phyloP scores from a whole-genome alignment of 78 protist species.

The Mastigamoeba balamuthi region DNA sequence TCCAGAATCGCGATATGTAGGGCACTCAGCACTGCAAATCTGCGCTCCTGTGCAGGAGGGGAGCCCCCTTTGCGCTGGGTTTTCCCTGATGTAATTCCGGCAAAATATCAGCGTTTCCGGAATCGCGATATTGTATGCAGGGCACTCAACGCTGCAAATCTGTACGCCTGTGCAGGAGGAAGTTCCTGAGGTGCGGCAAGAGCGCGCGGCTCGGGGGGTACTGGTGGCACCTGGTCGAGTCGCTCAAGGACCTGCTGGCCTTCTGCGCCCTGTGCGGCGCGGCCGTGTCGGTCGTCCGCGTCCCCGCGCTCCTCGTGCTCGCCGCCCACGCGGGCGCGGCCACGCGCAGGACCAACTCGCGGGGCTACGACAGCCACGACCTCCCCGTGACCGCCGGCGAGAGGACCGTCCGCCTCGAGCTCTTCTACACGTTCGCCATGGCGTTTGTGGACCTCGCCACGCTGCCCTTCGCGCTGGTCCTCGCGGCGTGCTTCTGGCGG shows the following conservation, averaged over 20 bases:
- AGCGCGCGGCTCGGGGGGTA: no score
- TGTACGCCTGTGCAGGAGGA: no score
- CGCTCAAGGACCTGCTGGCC: neutral
- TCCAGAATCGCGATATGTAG: no score
- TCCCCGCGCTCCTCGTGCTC: neutral
- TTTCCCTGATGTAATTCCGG: no score
- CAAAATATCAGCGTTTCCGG: no score
- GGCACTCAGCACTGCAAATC: no score
- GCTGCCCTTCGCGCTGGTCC: neutral
- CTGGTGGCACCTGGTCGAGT: neutral
- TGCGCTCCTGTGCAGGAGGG: no score
- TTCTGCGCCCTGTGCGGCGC: neutral
- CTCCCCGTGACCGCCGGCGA: neutral
- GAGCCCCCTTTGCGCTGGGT: no score
- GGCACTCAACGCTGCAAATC: no score
- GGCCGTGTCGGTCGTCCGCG: neutral
- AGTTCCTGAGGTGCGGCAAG: no score
- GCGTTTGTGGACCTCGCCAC: neutral
- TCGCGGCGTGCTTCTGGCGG: neutral
- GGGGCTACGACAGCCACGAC: neutral
- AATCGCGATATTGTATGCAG: no score
- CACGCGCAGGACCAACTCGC: neutral
- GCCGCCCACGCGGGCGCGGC: neutral
- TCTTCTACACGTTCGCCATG: neutral
- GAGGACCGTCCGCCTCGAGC: neutral